Evolutionary conservation across 306 rosid genomes (phyloP).

Genomic region (Ceratonia siliqua): DNA sequence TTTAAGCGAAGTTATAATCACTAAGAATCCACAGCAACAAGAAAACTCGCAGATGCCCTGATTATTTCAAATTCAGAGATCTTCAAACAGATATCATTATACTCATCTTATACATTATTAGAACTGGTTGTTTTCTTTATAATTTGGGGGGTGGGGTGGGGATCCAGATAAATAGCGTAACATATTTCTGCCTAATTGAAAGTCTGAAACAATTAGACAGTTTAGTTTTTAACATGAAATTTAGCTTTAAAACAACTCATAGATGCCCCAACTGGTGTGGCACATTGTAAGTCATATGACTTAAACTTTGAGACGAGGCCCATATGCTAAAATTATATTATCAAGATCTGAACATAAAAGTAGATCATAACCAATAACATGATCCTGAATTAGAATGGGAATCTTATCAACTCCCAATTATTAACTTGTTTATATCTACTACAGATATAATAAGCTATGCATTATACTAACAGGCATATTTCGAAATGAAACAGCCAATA

Average conservation of each 20-base stretch:
- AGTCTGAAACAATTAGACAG: background rate
- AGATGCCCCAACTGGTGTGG: background rate
- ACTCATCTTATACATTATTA: conserved; percentile 14
- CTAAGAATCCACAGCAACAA: conserved; percentile 5
- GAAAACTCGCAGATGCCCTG: conserved; percentile 24
- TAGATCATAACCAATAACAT: background rate
- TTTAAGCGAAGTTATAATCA: conserved; percentile 19
- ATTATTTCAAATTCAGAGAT: conserved; percentile 30
- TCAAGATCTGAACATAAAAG: background rate
- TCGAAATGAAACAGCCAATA: conserved; percentile 1
- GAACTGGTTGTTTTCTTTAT: conserved; percentile 1
- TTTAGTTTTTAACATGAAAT: background rate
- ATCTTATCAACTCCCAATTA: background rate
- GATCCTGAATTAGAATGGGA: background rate
- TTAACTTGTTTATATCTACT: background rate
- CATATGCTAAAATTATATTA: background rate
- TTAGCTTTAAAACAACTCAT: background rate
- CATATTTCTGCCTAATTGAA: background rate
- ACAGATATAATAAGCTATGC: background rate
- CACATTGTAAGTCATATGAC: background rate
- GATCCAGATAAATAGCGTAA: conserved; percentile 14
- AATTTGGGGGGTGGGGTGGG: background rate
- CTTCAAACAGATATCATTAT: conserved; percentile 27
- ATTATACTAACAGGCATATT: background rate
- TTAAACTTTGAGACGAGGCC: background rate